Evolutionary conservation across 1,139 yeast species (phyloP).

Genomic region (Scheffersomyces segobiensis): DNA sequence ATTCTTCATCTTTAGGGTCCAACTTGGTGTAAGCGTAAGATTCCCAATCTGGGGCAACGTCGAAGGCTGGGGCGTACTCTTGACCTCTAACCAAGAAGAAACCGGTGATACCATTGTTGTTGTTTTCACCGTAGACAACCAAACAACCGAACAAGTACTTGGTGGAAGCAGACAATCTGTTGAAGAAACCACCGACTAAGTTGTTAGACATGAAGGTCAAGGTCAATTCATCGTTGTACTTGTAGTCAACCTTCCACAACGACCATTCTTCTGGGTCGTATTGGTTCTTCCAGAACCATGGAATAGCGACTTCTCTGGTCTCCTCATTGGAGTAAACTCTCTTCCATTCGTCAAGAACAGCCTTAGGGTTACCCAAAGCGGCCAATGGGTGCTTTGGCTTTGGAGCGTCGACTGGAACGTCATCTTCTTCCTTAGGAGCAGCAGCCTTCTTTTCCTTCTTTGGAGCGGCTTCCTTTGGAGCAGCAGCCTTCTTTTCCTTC

Average conservation of each 20-base stretch:
- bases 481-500: conserved; percentile 59
- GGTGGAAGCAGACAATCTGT: conserved; percentile 88
- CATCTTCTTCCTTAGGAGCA: conserved; percentile 34
- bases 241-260: conserved; percentile 92
- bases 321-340: conserved; percentile 96
- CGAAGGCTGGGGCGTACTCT: conserved; percentile 86
- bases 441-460: conserved; percentile 33
- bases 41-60: conserved; percentile 99
- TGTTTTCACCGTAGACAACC: conserved; percentile 98
- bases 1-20: conserved; percentile 39
- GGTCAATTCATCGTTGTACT: conserved; percentile 97
- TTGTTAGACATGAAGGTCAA: conserved; percentile 98
- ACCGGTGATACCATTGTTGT: conserved; percentile 96
- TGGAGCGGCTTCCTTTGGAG: conserved; percentile 23
- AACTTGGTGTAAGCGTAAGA: conserved; percentile 47
- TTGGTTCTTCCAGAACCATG: conserved; percentile 96
- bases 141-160: conserved; percentile 92
- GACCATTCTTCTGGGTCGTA: conserved; percentile 94
- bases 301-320: conserved; percentile 90
- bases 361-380: conserved; percentile 70
- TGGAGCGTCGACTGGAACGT: conserved; percentile 44
- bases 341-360: conserved; percentile 92
- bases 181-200: conserved; percentile 97
- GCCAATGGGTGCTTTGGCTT: conserved; percentile 94
- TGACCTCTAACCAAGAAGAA: conserved; percentile 95